phyloP scores from a whole-genome alignment of 352 stramenopile species.

The Thalassiosira mediterranea region DNA sequence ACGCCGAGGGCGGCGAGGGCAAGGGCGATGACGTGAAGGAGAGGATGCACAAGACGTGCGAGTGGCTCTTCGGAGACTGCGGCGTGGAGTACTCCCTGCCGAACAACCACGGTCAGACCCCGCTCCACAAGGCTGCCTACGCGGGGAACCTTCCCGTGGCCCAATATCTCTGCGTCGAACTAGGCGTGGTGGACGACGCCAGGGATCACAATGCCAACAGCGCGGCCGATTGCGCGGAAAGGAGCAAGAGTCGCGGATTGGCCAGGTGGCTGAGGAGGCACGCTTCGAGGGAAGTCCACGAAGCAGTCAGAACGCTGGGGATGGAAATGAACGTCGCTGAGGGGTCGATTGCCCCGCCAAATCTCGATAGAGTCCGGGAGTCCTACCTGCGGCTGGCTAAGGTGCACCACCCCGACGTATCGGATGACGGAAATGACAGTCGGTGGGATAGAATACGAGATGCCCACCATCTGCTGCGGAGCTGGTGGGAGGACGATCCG shows the following conservation, averaged over 20 bases:
- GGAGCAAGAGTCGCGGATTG: slow-evolving; percentile 7
- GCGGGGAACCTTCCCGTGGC: slow-evolving; percentile 31
- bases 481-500: no score
- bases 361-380: no score
- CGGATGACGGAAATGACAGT: no score
- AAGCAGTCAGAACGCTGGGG: slow-evolving; percentile 8
- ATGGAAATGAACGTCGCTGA: neutral
- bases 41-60: neutral
- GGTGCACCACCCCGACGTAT: no score
- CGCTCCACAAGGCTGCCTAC: slow-evolving; percentile 54
- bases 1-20: neutral
- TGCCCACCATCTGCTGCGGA: no score
- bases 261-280: slow-evolving; percentile 35
- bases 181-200: slow-evolving; percentile 9
- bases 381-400: no score
- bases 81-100: slow-evolving; percentile 6
- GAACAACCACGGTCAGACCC: slow-evolving; percentile 51
- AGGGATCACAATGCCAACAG: slow-evolving; percentile 36
- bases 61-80: slow-evolving; percentile 27
- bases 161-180: slow-evolving; percentile 18
- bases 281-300: slow-evolving; percentile 4
- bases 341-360: no score
- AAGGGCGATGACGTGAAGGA: neutral
- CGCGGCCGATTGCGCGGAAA: slow-evolving; percentile 48
- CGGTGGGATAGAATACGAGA: no score